Conservation (phyloP, 129 eudicot species). For the Lonicera japonica region DNA sequence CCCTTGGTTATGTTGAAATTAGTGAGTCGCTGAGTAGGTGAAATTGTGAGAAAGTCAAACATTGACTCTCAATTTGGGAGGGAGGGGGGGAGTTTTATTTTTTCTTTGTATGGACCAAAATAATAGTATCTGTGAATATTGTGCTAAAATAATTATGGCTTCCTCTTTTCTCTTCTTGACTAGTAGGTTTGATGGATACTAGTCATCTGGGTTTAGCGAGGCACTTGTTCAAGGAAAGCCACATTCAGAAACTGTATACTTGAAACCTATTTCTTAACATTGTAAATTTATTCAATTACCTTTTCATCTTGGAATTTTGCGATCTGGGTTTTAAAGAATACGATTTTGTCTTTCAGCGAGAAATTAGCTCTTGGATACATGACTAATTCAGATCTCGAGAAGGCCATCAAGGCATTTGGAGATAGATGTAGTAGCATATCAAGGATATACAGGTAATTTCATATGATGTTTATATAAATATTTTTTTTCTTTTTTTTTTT, state of each 20-base stretch:
- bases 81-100: too few relatives aligned
- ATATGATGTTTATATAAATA: neutral
- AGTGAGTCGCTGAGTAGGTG: too few relatives aligned
- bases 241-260: conserved; percentile 50
- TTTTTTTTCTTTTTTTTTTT: too few relatives aligned
- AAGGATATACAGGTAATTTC: conserved; percentile 78
- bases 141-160: neutral
- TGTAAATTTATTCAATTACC: neutral
- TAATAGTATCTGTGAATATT: neutral
- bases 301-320: neutral
- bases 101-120: neutral
- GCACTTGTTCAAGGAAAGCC: conserved; percentile 48
- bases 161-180: neutral
- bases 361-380: conserved; percentile 70
- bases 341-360: conserved; percentile 38
- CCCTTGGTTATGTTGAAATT: too few relatives aligned
- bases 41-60: too few relatives aligned
- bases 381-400: conserved; percentile 85
- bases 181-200: conserved; percentile 37
- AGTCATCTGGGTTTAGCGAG: conserved; percentile 38
- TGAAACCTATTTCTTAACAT: conserved; percentile 5
- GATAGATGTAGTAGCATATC: conserved; percentile 74
- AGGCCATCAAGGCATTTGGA: conserved; percentile 72
- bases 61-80: too few relatives aligned
- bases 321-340: conserved; percentile 15